Evolutionary conservation across 2,329 filamentous ascomycete genomes (phyloP), one percentile per base, ranked within the genome.

Genomic region (Rhynchosporium agropyri): DNA sequence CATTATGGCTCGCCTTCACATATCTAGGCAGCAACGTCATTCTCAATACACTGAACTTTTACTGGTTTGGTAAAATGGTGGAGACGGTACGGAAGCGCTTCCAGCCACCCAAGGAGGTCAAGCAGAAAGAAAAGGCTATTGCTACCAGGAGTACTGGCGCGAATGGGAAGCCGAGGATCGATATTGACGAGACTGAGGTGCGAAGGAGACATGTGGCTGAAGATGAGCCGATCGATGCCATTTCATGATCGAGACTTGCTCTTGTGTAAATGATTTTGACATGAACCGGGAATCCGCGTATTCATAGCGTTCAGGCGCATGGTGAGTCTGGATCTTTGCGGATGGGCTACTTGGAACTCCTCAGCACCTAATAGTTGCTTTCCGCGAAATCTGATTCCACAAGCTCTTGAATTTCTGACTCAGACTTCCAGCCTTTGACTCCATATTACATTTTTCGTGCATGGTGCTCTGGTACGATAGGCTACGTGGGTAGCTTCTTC

Each of bases 21-120:
- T 95, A 95, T 72, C 76, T 92, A 6, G 81, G 80, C 9, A 87
- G 85, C 72, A 95, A 95, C 74, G 60, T 91, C 26, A 83, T 84
- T 0, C 81, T 96, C 31, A 94, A 92, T 72, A 81, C 83, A 12
- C 79, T 96, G 58, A 96, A 96, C 77, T 87, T 90, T 72, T 90
- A 88, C 77, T 96, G 91, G 91, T 95, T 94, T 74, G 81, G 86
- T 72, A 92, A 91, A 83, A 96, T 96, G 91, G 87, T 96, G 66
- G 81, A 85, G 64, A 90, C 91, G 8, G 85, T 95, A 12, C 82
- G 87, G 64, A 92, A 90, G 79, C 83, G 91, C 31, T 95, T 95
- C 73, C 82, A 85, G 64, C 76, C 88, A 4, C 72, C 77, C 31
- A 74, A 77, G 67, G 73, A 77, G n/a, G 59, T 62, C 42, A 71